phyloP scores from a whole-genome alignment of 1,284 basidiomycete genomes.

The Sphaerobolus stellatus region DNA sequence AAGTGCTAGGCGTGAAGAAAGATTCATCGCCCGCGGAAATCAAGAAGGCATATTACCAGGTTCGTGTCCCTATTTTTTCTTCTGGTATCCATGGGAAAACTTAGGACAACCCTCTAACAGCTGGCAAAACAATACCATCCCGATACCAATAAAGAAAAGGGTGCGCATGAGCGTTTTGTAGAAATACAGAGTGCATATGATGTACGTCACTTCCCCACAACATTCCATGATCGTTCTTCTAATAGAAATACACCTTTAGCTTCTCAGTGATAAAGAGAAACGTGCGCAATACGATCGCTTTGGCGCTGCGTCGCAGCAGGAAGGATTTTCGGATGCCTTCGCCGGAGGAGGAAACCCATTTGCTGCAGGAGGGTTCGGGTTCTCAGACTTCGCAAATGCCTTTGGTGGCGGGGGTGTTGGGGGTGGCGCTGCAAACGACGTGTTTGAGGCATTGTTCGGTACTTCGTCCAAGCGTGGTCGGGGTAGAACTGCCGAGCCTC shows the following conservation, averaged over 20 bases:
- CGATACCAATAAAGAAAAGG: constrained; percentile 93
- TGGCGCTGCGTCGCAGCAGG: constrained; percentile 91
- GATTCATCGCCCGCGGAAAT: constrained; percentile 88
- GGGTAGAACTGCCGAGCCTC: constrained; percentile 45
- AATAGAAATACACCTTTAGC: constrained; percentile 45
- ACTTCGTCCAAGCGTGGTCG: constrained; percentile 55
- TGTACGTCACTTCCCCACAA: constrained; percentile 49
- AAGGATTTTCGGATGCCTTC: constrained; percentile 87
- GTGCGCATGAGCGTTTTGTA: constrained; percentile 89
- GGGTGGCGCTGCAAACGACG: constrained; percentile 54
- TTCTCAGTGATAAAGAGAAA: constrained; percentile 92
- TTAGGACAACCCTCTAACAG: constrained; percentile 40
- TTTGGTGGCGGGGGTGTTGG: constrained; percentile 61
- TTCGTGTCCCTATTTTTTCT: constrained; percentile 45
- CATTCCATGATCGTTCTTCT: constrained; percentile 5
- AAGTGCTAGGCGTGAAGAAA: constrained; percentile 83
- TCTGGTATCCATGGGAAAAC: background rate
- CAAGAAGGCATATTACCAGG: constrained; percentile 95
- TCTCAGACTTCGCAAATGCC: constrained; percentile 67
- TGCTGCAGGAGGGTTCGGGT: constrained; percentile 64
- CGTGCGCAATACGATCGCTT: constrained; percentile 92
- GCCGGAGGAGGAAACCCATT: constrained; percentile 42
- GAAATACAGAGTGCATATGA: constrained; percentile 99
- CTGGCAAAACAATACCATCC: constrained; percentile 98
- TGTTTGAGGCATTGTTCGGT: constrained; percentile 90